These are phyloP conservation scores for Ceratonia siliqua DNA, from an alignment of 306 rosid genomes.

Conservation along the genomic window DNA sequence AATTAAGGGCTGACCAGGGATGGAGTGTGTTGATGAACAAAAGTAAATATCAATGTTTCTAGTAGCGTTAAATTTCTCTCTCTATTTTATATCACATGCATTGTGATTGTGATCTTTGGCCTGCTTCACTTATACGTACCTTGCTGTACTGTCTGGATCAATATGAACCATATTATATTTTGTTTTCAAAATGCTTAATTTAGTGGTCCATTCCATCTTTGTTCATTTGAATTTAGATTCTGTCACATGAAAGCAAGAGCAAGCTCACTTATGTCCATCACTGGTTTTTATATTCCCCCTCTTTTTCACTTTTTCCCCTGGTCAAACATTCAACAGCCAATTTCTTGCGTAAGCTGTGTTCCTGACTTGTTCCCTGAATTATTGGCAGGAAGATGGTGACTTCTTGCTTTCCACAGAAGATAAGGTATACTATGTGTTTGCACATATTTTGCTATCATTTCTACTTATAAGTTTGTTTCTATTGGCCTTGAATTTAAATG, in stretches of 20 bases:
- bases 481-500: conserved; percentile 22
- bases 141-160: background rate
- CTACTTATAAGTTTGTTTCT: conserved; percentile 12
- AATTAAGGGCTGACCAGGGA: background rate
- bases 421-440: conserved; percentile 51
- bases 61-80: background rate
- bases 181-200: background rate
- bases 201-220: background rate
- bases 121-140: background rate
- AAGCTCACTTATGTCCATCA: background rate
- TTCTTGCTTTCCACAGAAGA: conserved; percentile 79
- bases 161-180: background rate
- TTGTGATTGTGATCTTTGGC: background rate
- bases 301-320: background rate
- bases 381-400: conserved; percentile 85
- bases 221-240: background rate
- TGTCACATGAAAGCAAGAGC: background rate
- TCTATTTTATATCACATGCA: background rate
- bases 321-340: background rate
- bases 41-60: background rate
- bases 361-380: conserved; percentile 36
- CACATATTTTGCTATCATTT: conserved; percentile 18
- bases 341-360: conserved; percentile 29
- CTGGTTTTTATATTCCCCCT: background rate
- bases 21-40: background rate